phyloP scores from a whole-genome alignment of 164 flowering plant species.

The Annona cherimola region DNA sequence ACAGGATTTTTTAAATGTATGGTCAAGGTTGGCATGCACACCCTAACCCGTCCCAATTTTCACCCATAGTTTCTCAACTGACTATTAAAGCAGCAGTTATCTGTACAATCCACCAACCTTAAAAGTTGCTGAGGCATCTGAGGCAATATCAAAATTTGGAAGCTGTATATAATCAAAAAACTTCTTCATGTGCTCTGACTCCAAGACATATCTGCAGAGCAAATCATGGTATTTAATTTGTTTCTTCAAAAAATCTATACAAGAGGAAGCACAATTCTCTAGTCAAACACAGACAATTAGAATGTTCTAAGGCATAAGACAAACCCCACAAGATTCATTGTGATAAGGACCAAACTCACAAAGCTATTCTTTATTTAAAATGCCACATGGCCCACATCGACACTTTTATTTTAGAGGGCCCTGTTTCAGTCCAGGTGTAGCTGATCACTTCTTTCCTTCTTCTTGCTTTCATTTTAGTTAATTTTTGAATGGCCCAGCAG shows the following conservation, averaged over 20 bases:
- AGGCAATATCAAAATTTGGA: conserved; percentile 90
- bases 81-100: background rate
- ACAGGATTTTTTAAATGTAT: too few species aligned
- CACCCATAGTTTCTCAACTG: too few species aligned
- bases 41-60: too few species aligned
- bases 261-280: background rate
- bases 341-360: background rate
- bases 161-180: conserved; percentile 87
- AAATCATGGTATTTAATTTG: background rate
- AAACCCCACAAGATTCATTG: background rate
- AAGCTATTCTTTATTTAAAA: background rate
- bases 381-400: background rate
- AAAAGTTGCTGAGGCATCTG: conserved; percentile 93
- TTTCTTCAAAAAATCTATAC: background rate
- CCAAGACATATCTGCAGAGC: conserved; percentile 67
- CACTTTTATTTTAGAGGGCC: too few species aligned
- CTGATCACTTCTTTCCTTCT: background rate
- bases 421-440: too few species aligned
- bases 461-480: background rate
- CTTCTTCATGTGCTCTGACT: conserved; percentile 74
- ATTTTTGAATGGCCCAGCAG: background rate
- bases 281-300: background rate
- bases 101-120: conserved; percentile 41
- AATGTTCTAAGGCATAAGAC: background rate
- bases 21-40: too few species aligned